Percentiles rank a stretch among this genome's conserved stretches.
Conservation (phyloP, 1,139 yeast species). For the Sugiyamaella novakii region DNA sequence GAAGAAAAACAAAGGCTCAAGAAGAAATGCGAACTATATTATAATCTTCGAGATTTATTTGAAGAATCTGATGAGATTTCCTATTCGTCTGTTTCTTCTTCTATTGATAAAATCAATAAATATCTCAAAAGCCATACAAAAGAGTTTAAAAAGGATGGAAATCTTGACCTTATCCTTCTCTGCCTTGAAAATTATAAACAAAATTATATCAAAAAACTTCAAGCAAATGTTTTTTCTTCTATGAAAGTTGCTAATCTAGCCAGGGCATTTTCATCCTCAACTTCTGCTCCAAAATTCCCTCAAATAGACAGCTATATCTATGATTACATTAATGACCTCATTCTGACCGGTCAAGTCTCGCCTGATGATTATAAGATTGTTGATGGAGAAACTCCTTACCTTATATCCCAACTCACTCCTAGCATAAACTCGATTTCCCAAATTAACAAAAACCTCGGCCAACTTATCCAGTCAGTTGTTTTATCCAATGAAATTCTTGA, state of each 20-base stretch:
- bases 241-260: conserved; percentile 3
- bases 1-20: not conserved
- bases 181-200: conserved; percentile 7
- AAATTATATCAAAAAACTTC: conserved; percentile 3
- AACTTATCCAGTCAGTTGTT: conserved; percentile 8
- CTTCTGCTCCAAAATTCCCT: not conserved
- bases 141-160: conserved; percentile 6
- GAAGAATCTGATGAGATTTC: not conserved
- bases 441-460: not conserved
- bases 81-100: not conserved
- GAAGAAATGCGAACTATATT: conserved; percentile 8
- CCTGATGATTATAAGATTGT: conserved; percentile 9
- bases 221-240: conserved; percentile 8
- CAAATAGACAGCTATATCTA: not conserved
- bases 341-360: not conserved
- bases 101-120: not conserved
- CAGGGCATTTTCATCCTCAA: not conserved
- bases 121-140: conserved; percentile 1
- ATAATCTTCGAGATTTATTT: not conserved
- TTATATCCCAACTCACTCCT: not conserved
- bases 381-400: conserved; percentile 1
- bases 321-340: conserved; percentile 6
- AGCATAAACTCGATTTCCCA: not conserved
- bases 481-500: conserved; percentile 6
- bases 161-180: conserved; percentile 1